phyloP scores from a whole-genome alignment of 306 rosid genomes.

The Dryas drummondii region DNA sequence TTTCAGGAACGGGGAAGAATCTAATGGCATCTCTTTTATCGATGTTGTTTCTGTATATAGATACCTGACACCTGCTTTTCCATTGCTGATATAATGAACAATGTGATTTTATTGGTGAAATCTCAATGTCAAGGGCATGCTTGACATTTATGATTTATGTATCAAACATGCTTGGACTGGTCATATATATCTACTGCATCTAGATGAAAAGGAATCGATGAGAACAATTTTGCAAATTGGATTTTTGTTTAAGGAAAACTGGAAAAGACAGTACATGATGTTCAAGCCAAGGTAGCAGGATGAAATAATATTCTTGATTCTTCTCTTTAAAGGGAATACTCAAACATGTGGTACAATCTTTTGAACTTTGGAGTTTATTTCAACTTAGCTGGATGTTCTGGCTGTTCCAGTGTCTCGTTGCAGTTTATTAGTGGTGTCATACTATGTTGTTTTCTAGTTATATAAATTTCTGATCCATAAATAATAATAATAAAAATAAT shows the following conservation, averaged over 20 bases:
- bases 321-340: background rate
- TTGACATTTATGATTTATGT: background rate
- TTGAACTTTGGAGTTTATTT: background rate
- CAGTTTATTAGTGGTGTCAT: background rate
- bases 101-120: too few relatives aligned
- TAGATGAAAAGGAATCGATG: background rate
- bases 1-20: conserved; percentile 4
- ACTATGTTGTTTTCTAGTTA: background rate
- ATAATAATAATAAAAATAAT: background rate
- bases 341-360: background rate
- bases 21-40: background rate
- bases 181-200: conserved; percentile 3
- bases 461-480: background rate
- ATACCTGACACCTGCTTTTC: background rate
- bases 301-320: background rate
- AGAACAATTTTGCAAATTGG: background rate
- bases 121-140: background rate
- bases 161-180: background rate
- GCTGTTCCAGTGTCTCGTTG: background rate
- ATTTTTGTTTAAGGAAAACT: background rate
- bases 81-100: background rate
- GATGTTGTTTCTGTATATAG: background rate
- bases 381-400: conserved; percentile 4
- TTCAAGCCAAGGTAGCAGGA: conserved; percentile 1
- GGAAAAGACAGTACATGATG: background rate